These are phyloP conservation scores for Aspergillus cavernicola DNA, from an alignment of 495 filamentous ascomycete species.

Conservation along the genomic window DNA sequence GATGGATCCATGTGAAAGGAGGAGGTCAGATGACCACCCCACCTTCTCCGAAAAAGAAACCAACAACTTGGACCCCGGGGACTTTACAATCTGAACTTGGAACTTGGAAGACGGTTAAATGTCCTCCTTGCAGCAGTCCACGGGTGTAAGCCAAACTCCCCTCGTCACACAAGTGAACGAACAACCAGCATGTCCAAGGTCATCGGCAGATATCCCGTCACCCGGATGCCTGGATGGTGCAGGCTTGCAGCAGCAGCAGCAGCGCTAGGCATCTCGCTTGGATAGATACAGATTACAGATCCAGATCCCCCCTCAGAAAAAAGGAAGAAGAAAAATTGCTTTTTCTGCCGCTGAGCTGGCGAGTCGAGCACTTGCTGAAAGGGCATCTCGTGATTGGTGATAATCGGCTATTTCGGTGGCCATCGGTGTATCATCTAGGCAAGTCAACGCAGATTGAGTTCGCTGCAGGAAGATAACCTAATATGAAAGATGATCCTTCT, in stretches of 20 bases:
- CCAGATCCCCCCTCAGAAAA: too few species aligned
- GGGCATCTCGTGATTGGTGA: neutral
- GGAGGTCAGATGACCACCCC: neutral
- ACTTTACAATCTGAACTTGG: too few species aligned
- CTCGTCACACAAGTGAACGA: too few species aligned
- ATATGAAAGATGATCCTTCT: neutral
- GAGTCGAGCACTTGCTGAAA: neutral
- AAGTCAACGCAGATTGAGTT: neutral
- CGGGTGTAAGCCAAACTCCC: too few species aligned
- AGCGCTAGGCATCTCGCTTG: too few species aligned
- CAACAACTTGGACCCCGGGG: neutral
- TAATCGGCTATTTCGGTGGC: neutral
- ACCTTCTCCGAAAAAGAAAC: neutral
- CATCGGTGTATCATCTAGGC: slow-evolving; percentile 2
- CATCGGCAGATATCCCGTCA: neutral
- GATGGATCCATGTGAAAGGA: neutral
- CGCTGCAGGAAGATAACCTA: slow-evolving; percentile 14
- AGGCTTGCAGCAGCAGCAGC: too few species aligned
- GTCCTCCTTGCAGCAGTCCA: too few species aligned
- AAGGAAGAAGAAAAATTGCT: too few species aligned
- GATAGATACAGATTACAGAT: neutral
- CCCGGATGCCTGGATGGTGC: too few species aligned
- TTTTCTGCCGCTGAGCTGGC: neutral
- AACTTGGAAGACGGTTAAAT: too few species aligned
- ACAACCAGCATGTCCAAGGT: too few species aligned